Conservation (phyloP, 2,329 filamentous ascomycete species). For the Chaetomiaceae sp. region DNA sequence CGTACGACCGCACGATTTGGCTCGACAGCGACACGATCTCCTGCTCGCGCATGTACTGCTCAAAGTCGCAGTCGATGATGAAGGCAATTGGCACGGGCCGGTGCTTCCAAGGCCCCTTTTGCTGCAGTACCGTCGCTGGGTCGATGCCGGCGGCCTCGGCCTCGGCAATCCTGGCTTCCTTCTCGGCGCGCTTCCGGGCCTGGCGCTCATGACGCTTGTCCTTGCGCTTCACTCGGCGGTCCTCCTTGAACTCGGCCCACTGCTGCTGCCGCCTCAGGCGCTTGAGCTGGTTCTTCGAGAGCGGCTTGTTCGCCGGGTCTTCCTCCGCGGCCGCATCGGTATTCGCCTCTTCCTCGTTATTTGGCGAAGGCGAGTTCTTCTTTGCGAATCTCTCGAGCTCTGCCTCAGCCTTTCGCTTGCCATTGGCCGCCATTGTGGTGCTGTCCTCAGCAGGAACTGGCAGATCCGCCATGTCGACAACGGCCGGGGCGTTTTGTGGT, state of each 20-base stretch:
- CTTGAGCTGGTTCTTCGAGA: slow-evolving; percentile 86
- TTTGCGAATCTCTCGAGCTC: slow-evolving; percentile 19
- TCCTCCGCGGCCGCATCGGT: slow-evolving; percentile 1
- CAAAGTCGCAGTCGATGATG: slow-evolving; percentile 87
- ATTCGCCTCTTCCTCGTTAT: slow-evolving; percentile 1
- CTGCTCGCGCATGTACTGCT: slow-evolving; percentile 79
- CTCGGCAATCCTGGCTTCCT: slow-evolving; percentile 43
- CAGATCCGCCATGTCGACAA: slow-evolving; percentile 10
- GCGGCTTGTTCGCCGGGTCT: slow-evolving; percentile 9
- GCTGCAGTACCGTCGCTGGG: slow-evolving; percentile 28
- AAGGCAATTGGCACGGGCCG: slow-evolving; percentile 66
- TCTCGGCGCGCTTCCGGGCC: slow-evolving; percentile 44
- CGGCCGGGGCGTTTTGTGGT: neutral
- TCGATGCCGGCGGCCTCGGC: slow-evolving; percentile 38
- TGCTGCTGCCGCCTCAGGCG: slow-evolving; percentile 64
- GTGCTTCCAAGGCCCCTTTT: slow-evolving; percentile 30
- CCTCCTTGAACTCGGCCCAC: slow-evolving; percentile 68
- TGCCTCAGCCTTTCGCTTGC: slow-evolving; percentile 23
- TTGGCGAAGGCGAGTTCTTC: slow-evolving; percentile 10
- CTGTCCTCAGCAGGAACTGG: neutral
- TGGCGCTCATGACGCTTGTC: slow-evolving; percentile 47
- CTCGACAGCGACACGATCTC: slow-evolving; percentile 76
- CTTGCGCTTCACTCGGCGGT: slow-evolving; percentile 48
- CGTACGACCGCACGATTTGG: slow-evolving; percentile 84
- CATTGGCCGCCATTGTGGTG: slow-evolving; percentile 6